These are phyloP conservation scores for Boechera retrofracta DNA, from an alignment of 345 rosid genomes.

Conservation along the genomic window DNA sequence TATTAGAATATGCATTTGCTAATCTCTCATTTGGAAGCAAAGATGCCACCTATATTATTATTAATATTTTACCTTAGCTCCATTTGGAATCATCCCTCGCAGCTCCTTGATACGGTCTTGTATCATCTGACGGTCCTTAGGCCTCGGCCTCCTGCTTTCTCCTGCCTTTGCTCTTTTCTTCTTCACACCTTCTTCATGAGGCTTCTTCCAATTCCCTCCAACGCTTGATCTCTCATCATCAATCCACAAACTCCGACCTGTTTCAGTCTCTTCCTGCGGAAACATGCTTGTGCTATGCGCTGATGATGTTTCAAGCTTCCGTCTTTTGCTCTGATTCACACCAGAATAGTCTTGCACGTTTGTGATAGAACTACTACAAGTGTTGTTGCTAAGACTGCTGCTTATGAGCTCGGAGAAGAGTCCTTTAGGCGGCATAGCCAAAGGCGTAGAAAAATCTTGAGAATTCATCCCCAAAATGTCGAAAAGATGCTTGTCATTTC, in stretches of 20 bases:
- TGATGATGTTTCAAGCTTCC: constrained; percentile 55
- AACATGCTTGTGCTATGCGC: constrained; percentile 37
- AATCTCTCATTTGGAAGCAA: neutral
- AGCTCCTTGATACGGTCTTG: constrained; percentile 93
- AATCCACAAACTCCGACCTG: constrained; percentile 65
- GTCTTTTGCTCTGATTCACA: constrained; percentile 50
- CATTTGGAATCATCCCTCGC: constrained; percentile 83
- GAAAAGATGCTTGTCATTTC: constrained; percentile 54
- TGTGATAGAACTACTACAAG: constrained; percentile 40
- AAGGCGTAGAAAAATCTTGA: constrained; percentile 41
- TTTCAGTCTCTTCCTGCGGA: constrained; percentile 31
- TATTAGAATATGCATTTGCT: constrained; percentile 4
- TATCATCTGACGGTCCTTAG: constrained; percentile 95
- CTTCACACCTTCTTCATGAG: constrained; percentile 61
- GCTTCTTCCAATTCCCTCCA: constrained; percentile 51
- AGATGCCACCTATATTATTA: neutral
- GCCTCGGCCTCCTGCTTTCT: constrained; percentile 85
- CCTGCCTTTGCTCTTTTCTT: constrained; percentile 86
- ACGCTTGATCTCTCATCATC: constrained; percentile 70
- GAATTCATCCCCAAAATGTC: constrained; percentile 52
- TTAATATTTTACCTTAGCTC: constrained; percentile 63
- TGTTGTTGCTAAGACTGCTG: constrained; percentile 59
- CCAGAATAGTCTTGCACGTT: constrained; percentile 34
- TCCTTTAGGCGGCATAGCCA: constrained; percentile 54
- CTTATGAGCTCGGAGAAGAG: constrained; percentile 81